A percentile compares a stretch with the other conserved stretches of the same genome.
phyloP scores from a whole-genome alignment of 805 yeast genomes.

The Dipodascus geniculatus region DNA sequence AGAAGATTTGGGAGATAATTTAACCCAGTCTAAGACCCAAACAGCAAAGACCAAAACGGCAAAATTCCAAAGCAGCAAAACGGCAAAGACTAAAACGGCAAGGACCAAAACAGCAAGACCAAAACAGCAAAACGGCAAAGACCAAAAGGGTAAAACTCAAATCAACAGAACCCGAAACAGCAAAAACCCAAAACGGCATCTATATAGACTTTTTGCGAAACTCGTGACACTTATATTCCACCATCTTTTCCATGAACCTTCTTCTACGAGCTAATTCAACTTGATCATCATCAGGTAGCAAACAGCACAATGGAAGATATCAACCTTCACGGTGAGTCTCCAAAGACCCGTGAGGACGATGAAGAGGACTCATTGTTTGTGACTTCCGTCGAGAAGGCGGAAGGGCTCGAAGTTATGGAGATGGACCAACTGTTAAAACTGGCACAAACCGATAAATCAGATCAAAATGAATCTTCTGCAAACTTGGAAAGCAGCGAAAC shows the following conservation, averaged over 20 bases:
- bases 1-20: too few species aligned
- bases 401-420: neutral
- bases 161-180: neutral
- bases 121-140: neutral
- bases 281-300: too few species aligned
- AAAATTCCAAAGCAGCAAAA: neutral
- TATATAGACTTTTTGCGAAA: neutral
- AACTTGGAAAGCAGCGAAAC: neutral
- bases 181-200: neutral
- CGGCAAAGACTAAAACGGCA: too few species aligned
- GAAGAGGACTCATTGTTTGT: neutral
- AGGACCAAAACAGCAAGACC: neutral
- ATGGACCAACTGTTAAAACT: conserved; percentile 5
- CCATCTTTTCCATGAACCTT: neutral
- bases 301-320: too few species aligned
- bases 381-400: neutral
- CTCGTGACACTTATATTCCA: neutral
- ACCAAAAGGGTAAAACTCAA: neutral
- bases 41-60: too few species aligned
- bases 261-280: neutral
- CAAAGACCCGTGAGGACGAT: too few species aligned
- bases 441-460: conserved; percentile 5
- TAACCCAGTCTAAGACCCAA: too few species aligned
- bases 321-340: too few species aligned
- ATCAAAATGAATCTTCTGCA: neutral